A percentile compares a stretch with the other conserved stretches of the same genome.
These are phyloP conservation scores for Kodamaea fungicola DNA, from an alignment of 1,139 yeast genomes.

Conservation along the genomic window DNA sequence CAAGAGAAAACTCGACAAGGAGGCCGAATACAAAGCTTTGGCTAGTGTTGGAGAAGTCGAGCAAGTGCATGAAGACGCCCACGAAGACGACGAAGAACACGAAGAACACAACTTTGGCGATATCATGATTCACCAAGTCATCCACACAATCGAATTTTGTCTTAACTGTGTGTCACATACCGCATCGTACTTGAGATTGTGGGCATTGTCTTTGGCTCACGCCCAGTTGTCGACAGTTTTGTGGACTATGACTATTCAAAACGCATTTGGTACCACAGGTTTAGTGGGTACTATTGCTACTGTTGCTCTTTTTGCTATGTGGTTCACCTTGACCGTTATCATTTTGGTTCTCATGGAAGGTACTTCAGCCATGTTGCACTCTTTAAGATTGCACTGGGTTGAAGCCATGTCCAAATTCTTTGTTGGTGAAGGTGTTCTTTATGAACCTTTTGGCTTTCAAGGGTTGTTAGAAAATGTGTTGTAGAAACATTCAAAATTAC, in stretches of 20 bases:
- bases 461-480: conserved; percentile 31
- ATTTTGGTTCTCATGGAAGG: conserved; percentile 83
- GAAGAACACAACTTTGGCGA: conserved; percentile 67
- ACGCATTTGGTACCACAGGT: conserved; percentile 51
- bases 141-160: conserved; percentile 77
- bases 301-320: conserved; percentile 68
- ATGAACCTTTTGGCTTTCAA: conserved; percentile 63
- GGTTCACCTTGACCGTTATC: conserved; percentile 72
- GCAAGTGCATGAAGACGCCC: conserved; percentile 21
- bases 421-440: conserved; percentile 76
- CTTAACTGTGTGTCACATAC: conserved; percentile 77
- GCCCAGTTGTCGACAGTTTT: conserved; percentile 73
- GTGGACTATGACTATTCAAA: conserved; percentile 75
- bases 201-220: conserved; percentile 79
- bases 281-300: conserved; percentile 46
- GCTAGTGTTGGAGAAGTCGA: conserved; percentile 13
- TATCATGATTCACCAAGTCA: conserved; percentile 74
- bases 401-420: conserved; percentile 84
- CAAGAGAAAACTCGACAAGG: conserved; percentile 40
- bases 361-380: conserved; percentile 83
- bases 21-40: conserved; percentile 33
- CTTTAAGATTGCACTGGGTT: conserved; percentile 83
- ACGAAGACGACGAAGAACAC: conserved; percentile 50
- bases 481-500: conserved; percentile 5
- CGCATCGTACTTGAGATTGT: conserved; percentile 71